These are phyloP conservation scores for Coniochaeta sp. DNA, from an alignment of 2,329 filamentous ascomycete genomes.

Conservation along the genomic window DNA sequence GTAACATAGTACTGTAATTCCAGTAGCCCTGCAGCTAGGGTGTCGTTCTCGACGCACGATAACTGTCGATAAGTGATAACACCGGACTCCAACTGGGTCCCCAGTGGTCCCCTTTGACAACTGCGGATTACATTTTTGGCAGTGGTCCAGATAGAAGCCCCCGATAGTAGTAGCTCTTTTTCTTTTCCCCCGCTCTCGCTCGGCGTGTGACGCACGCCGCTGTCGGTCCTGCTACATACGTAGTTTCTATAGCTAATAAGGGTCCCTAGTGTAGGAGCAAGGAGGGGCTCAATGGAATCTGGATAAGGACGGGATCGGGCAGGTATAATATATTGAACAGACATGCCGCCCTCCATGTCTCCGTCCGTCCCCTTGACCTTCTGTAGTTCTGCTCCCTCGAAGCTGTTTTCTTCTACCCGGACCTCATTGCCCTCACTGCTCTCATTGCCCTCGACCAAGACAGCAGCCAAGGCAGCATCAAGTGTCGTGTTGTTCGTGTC, in stretches of 20 bases:
- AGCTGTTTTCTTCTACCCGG: background rate
- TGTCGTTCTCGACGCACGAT: background rate
- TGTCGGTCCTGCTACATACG: background rate
- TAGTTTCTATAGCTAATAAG: no score
- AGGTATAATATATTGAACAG: background rate
- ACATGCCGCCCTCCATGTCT: background rate
- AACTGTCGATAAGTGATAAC: background rate
- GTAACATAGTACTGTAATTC: no score
- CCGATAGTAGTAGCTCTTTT: no score
- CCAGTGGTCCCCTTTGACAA: no score
- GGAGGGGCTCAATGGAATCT: constrained; percentile 10
- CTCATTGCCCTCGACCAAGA: background rate
- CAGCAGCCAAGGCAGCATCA: background rate
- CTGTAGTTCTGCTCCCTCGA: background rate
- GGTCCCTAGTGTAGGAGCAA: background rate
- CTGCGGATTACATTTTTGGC: no score
- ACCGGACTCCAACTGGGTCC: no score
- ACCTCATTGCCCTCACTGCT: background rate
- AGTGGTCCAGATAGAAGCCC: no score
- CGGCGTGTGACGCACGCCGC: constrained; percentile 6
- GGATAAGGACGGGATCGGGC: constrained; percentile 4
- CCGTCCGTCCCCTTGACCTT: background rate
- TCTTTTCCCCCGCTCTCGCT: constrained; percentile 7
- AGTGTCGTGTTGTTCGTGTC: background rate
- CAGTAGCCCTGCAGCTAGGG: background rate